Evolutionary conservation across 805 yeast genomes (phyloP).

Genomic region (Metschnikowia koreensis): DNA sequence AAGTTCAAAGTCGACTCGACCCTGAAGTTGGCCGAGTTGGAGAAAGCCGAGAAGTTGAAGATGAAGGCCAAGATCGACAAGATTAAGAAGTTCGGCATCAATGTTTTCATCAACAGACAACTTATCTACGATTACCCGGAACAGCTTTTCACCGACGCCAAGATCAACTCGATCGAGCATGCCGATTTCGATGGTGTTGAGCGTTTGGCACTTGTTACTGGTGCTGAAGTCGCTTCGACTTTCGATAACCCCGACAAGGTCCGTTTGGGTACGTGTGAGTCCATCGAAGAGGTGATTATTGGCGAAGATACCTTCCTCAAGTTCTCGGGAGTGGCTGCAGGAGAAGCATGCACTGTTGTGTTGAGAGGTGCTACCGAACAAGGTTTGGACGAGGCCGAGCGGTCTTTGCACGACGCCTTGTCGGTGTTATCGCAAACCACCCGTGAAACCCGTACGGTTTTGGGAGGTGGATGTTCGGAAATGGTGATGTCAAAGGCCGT

Average conservation of each 20-base stretch:
- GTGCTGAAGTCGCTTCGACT: slow-evolving; percentile 97
- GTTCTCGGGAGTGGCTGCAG: slow-evolving; percentile 93
- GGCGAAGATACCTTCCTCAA: slow-evolving; percentile 90
- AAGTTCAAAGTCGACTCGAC: slow-evolving; percentile 96
- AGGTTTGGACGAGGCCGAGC: slow-evolving; percentile 47
- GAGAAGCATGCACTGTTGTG: slow-evolving; percentile 94
- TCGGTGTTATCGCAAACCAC: slow-evolving; percentile 95
- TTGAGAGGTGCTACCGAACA: slow-evolving; percentile 60
- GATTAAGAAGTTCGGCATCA: slow-evolving; percentile 81
- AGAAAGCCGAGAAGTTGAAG: slow-evolving; percentile 89
- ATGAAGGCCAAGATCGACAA: slow-evolving; percentile 88
- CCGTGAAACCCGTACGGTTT: slow-evolving; percentile 82
- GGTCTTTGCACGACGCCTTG: slow-evolving; percentile 85
- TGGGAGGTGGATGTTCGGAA: slow-evolving; percentile 91
- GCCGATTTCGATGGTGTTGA: slow-evolving; percentile 99
- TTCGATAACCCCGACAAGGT: slow-evolving; percentile 90
- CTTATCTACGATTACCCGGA: slow-evolving; percentile 98
- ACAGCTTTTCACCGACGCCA: slow-evolving; percentile 83
- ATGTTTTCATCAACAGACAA: slow-evolving; percentile 93
- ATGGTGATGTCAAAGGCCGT: slow-evolving; percentile 96
- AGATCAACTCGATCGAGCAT: slow-evolving; percentile 91
- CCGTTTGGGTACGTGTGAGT: slow-evolving; percentile 82
- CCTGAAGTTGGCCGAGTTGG: slow-evolving; percentile 88
- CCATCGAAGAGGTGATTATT: slow-evolving; percentile 86
- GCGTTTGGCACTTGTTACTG: slow-evolving; percentile 92